A percentile compares a stretch with the other conserved stretches of the same genome.
phyloP scores from a whole-genome alignment of 1,284 basidiomycete genomes.

The Erythrobasidium hasegawianum region DNA sequence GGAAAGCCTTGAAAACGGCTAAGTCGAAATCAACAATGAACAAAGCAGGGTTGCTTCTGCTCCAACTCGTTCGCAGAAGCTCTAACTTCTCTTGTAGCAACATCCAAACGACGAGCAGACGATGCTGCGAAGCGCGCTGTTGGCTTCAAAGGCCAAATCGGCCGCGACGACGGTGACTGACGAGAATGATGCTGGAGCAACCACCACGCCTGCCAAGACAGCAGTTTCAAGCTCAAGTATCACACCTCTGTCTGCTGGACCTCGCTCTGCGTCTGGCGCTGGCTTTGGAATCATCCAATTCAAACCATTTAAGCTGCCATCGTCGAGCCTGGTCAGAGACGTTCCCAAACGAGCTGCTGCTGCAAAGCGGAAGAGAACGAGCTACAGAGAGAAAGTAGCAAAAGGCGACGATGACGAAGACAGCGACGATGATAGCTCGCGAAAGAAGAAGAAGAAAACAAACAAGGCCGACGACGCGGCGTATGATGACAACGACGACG shows the following conservation, averaged over 20 bases:
- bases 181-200: background rate
- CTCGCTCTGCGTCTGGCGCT: constrained; percentile 34
- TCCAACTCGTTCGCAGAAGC: too few species aligned
- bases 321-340: constrained; percentile 32
- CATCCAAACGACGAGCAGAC: background rate
- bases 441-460: constrained; percentile 23
- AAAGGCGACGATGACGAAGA: constrained; percentile 23
- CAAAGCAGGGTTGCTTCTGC: too few species aligned
- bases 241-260: constrained; percentile 12
- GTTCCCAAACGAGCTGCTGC: constrained; percentile 22
- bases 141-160: constrained; percentile 25
- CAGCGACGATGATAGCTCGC: constrained; percentile 18
- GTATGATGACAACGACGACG: constrained; percentile 54
- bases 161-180: background rate
- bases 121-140: constrained; percentile 29
- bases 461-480: constrained; percentile 30
- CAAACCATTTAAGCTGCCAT: constrained; percentile 38
- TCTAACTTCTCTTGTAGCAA: too few species aligned
- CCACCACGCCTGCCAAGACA: background rate
- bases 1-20: too few species aligned
- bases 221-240: background rate
- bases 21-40: too few species aligned
- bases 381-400: constrained; percentile 22
- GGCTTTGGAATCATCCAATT: constrained; percentile 36
- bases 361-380: constrained; percentile 23